phyloP scores from a whole-genome alignment of 495 filamentous ascomycete genomes.

The Viridothelium virens region DNA sequence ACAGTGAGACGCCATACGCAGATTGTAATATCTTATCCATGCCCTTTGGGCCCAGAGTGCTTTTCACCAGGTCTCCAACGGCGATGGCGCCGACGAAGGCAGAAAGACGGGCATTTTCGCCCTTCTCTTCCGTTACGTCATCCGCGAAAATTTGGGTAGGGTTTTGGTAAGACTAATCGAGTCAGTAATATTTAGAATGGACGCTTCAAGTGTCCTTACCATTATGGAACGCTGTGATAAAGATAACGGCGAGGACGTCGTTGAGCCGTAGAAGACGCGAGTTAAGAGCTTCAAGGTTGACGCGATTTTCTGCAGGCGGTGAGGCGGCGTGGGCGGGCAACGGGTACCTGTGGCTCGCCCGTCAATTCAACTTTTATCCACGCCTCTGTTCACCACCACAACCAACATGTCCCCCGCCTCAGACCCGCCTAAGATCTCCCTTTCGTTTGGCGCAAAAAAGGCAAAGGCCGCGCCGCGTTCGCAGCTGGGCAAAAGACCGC shows the following conservation, averaged over 20 bases:
- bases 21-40: conserved; percentile 99
- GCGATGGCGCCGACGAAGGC: conserved; percentile 97
- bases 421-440: neutral
- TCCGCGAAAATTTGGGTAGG: conserved; percentile 98
- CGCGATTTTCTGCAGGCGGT: conserved; percentile 9
- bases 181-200: conserved; percentile 12
- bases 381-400: neutral
- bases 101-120: conserved; percentile 95
- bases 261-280: neutral
- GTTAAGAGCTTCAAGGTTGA: conserved; percentile 4
- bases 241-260: neutral
- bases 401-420: neutral
- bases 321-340: neutral
- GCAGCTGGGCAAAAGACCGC: conserved; percentile 21
- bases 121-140: conserved; percentile 95
- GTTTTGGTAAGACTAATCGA: conserved; percentile 52
- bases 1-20: conserved; percentile 53
- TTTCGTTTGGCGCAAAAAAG: neutral
- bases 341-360: neutral
- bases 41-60: conserved; percentile 91
- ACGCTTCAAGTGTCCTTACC: conserved; percentile 14
- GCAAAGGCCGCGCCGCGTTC: neutral
- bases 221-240: conserved; percentile 10
- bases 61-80: conserved; percentile 94
- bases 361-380: neutral